Conservation (phyloP, 352 stramenopile genomes). For the Phytophthora tubulina region DNA sequence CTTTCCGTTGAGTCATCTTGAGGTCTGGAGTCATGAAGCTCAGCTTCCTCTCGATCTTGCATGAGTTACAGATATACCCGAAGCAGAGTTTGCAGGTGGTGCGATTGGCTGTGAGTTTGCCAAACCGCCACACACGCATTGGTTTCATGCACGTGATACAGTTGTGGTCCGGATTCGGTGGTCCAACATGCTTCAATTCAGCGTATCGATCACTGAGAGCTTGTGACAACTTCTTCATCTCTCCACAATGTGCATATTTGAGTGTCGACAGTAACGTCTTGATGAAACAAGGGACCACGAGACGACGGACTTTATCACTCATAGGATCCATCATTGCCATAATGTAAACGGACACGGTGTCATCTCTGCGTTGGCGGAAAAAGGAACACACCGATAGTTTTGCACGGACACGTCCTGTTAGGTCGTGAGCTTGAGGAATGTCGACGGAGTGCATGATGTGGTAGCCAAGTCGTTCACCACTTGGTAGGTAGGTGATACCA, state of each 20-base stretch:
- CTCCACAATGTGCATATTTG: constrained; percentile 38
- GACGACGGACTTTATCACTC: constrained; percentile 26
- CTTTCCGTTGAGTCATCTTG: constrained; percentile 44
- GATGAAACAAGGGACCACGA: constrained; percentile 34
- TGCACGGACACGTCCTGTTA: constrained; percentile 40
- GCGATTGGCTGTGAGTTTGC: constrained; percentile 17
- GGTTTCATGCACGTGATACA: constrained; percentile 42
- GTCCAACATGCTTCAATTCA: constrained; percentile 22
- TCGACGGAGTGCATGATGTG: constrained; percentile 57
- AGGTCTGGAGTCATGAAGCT: constrained; percentile 46
- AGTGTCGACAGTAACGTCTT: constrained; percentile 38
- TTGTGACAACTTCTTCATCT: constrained; percentile 45
- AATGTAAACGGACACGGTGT: constrained; percentile 52
- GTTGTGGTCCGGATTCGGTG: constrained; percentile 23
- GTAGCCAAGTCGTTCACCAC: constrained; percentile 53
- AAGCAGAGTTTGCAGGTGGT: constrained; percentile 48
- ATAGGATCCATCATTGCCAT: constrained; percentile 45
- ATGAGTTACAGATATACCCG: constrained; percentile 41
- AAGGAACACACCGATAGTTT: constrained; percentile 48
- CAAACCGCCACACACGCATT: constrained; percentile 25
- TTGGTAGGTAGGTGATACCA: constrained; percentile 39
- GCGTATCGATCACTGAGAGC: constrained; percentile 31
- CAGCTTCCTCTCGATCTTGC: constrained; percentile 47
- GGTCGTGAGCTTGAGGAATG: constrained; percentile 33
- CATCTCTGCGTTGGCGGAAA: constrained; percentile 43